Percentiles rank a stretch among this genome's conserved stretches.
These are phyloP conservation scores for Cladosporium velox DNA, from an alignment of 2,329 filamentous ascomycete genomes.

Conservation along the genomic window DNA sequence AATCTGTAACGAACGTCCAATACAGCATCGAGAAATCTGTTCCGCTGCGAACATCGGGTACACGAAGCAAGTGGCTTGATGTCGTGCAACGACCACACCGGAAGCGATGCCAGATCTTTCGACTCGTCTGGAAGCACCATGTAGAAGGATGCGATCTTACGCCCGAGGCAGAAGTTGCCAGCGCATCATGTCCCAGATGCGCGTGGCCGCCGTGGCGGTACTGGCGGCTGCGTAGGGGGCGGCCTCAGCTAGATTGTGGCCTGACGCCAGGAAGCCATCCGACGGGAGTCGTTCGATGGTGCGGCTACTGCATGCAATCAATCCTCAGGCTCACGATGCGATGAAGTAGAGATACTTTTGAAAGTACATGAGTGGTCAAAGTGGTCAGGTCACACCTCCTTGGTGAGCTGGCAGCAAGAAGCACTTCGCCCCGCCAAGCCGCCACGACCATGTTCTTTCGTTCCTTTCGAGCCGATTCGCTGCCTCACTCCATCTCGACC, in stretches of 20 bases:
- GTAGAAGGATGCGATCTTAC: neutral
- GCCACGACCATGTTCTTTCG: neutral
- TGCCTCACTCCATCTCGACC: constrained; percentile 4
- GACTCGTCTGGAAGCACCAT: neutral
- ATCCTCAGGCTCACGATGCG: neutral
- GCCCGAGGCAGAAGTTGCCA: neutral
- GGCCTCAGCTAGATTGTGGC: neutral
- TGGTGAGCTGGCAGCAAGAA: constrained; percentile 12
- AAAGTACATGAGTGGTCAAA: neutral
- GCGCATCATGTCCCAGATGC: neutral
- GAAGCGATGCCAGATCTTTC: neutral
- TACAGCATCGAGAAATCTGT: neutral
- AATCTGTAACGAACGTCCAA: neutral
- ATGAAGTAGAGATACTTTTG: neutral
- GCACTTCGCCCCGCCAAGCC: constrained; percentile 4
- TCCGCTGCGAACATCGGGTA: neutral
- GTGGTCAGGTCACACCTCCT: neutral
- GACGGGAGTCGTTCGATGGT: neutral
- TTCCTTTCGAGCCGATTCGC: constrained; percentile 10
- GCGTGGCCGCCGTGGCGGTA: neutral
- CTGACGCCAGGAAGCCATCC: neutral
- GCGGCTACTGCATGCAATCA: neutral
- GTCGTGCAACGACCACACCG: neutral
- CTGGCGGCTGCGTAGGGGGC: neutral
- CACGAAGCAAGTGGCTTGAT: neutral